Evolutionary conservation across 73 alveolate species (phyloP), one percentile per base, ranked within the genome.

Genomic region (Halteria grandinella): DNA sequence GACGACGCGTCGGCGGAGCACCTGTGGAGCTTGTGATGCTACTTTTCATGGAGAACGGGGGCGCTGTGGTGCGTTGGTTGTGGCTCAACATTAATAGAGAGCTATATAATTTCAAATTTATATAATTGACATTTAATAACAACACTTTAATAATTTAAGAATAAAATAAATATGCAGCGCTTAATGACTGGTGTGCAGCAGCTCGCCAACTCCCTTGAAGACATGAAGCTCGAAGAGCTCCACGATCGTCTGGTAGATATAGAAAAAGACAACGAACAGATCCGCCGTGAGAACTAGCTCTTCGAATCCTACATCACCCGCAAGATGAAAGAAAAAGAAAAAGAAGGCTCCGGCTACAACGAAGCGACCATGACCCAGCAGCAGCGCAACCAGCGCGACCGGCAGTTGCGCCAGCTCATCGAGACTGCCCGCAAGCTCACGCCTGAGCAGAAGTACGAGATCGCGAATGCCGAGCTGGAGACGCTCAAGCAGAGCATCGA

Each of bases 371-470:
- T 75, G 36, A 85, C 55, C 80, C 82, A 76, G 58, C 85, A 71
- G 44, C 79, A 75, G 69, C 60, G 74, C 28, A 71, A 36, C 18
- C 89, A 79, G 74, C 73, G 83, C 11, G 88, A 88, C 53, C 69
- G 79, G 11, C 31, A 31, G 0, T 47, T 62, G 23, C 50, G 91
- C 73, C n/a, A n/a, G n/a, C n/a, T n/a, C n/a, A n/a, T n/a, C n/a
- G n/a, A n/a, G n/a, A n/a, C n/a, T n/a, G n/a, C n/a, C n/a, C n/a
- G n/a, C n/a, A 64, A 47, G 23, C 81, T 93, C 34, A 86, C 93
- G 0, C 85, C 91, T 20, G 95, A 89, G 73, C 94, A 93, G 69
- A 93, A 93, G 75, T 89, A 90, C 85, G 97, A 93, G 24, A 93
- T 93, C 17, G 98, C 97, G 11, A 75, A 91, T 53, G 55, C 57